A percentile compares a stretch with the other conserved stretches of the same genome.
phyloP scores from a whole-genome alignment of 73 alveolate species.

The Diophrys sp. region DNA sequence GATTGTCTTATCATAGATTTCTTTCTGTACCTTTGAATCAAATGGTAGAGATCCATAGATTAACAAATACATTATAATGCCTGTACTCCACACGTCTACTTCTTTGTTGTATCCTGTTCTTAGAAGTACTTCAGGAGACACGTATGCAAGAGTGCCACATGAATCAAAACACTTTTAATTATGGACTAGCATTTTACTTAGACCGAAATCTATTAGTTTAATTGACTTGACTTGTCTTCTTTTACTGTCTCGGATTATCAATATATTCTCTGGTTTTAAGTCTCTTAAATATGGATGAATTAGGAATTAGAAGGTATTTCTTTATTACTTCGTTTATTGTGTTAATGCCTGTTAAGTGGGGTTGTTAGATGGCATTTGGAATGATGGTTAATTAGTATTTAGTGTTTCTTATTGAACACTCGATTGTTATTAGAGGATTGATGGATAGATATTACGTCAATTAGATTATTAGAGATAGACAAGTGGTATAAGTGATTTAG shows the following conservation, averaged over 20 bases:
- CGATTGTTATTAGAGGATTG: no score
- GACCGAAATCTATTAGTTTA: conserved; percentile 66
- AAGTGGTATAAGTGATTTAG: no score
- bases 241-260: conserved; percentile 33
- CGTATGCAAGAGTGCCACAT: conserved; percentile 64
- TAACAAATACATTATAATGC: conserved; percentile 39
- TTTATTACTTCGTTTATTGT: no score
- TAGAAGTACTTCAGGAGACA: conserved; percentile 58
- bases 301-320: no score
- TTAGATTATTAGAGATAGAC: no score
- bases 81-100: conserved; percentile 48
- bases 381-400: no score
- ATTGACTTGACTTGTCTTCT: conserved; percentile 35
- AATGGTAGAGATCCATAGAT: conserved; percentile 44
- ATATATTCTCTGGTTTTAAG: conserved; percentile 66
- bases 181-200: conserved; percentile 36
- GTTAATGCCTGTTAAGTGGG: no score
- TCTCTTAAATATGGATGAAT: no score
- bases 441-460: no score
- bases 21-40: conserved; percentile 70
- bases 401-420: no score
- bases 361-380: no score
- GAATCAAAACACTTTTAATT: conserved; percentile 33
- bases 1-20: conserved; percentile 68
- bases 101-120: conserved; percentile 29